Evolutionary conservation across 306 rosid genomes (phyloP).

Genomic region (Cotoneaster glaucophyllus): DNA sequence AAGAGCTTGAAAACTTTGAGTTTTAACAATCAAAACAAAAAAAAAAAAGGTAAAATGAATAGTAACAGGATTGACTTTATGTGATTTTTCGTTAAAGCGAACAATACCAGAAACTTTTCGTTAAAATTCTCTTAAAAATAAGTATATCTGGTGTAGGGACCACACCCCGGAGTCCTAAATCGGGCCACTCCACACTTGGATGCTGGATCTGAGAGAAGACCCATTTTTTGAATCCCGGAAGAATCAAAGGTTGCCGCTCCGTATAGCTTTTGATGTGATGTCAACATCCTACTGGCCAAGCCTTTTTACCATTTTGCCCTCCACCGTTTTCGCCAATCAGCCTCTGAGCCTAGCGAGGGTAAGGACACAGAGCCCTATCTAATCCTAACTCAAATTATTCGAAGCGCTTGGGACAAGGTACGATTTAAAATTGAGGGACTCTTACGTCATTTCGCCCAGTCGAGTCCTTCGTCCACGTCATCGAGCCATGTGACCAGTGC

Average conservation of each 20-base stretch:
- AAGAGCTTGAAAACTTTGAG: too few species aligned
- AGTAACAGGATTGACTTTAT: too few species aligned
- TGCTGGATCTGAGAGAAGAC: constrained; percentile 7
- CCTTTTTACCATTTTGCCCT: neutral
- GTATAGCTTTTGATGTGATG: neutral
- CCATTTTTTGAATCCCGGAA: neutral
- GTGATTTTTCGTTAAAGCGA: too few species aligned
- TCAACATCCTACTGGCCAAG: neutral
- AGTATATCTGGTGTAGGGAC: neutral
- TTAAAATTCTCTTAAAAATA: too few species aligned
- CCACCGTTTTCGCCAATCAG: constrained; percentile 1
- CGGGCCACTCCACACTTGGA: constrained; percentile 14
- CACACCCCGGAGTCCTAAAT: neutral
- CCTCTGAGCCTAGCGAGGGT: neutral
- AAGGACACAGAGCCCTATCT: neutral
- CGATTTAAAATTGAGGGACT: constrained; percentile 16
- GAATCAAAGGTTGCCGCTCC: neutral
- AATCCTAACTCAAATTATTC: neutral
- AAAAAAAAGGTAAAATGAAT: too few species aligned
- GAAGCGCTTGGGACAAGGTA: constrained; percentile 2
- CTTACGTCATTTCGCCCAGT: neutral
- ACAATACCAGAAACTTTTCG: too few species aligned
- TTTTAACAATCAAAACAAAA: too few species aligned
- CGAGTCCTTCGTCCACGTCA: constrained; percentile 26
- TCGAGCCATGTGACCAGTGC: constrained; percentile 21